Percentiles rank a stretch among this genome's conserved stretches.
Conservation (phyloP, 225 moss, liverwort and hornwort genomes). For the Pleurozium schreberi region DNA sequence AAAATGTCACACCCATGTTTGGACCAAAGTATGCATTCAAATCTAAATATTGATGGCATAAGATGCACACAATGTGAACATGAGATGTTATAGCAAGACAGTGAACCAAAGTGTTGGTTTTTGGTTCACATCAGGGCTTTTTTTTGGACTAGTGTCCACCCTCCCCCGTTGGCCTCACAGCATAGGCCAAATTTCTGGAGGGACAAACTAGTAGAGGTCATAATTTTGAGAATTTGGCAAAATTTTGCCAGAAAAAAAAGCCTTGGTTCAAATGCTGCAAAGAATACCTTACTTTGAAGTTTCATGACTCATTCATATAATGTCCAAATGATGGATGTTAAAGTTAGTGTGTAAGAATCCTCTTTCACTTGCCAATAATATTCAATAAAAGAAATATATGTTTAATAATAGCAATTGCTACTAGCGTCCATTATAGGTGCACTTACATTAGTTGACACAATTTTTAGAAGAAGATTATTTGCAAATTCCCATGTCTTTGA, state of each 20-base stretch:
- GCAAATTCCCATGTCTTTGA: fast-evolving
- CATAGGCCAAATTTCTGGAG: no score
- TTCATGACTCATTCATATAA: neutral
- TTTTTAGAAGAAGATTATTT: neutral
- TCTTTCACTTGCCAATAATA: neutral
- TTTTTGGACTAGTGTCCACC: no score
- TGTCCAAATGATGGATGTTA: neutral
- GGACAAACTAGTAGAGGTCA: no score
- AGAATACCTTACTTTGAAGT: neutral
- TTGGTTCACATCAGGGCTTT: no score
- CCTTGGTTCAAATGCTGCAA: no score
- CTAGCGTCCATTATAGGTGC: neutral
- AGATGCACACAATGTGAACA: neutral
- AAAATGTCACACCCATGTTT: neutral
- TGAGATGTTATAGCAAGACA: fast-evolving
- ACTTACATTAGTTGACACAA: neutral
- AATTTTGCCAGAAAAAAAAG: no score
- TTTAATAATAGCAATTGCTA: neutral
- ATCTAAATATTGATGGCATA: neutral
- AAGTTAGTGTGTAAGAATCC: neutral
- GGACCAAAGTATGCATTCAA: neutral
- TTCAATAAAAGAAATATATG: neutral
- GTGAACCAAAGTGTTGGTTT: fast-evolving
- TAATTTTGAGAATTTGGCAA: no score
- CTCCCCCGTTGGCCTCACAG: no score